These are phyloP conservation scores for Escallonia herrerae DNA, from an alignment of 129 eudicot species.

Conservation along the genomic window DNA sequence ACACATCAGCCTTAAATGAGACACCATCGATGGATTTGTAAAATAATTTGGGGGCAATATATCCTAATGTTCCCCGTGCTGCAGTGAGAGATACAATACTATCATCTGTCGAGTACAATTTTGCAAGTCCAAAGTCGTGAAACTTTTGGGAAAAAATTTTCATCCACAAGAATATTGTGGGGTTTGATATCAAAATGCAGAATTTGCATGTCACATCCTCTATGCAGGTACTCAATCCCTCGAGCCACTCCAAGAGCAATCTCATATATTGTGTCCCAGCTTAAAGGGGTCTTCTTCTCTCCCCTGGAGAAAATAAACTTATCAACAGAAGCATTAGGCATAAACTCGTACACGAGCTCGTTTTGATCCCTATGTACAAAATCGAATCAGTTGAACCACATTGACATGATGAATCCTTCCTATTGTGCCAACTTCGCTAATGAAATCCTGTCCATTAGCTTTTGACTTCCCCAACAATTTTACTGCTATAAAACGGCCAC, in stretches of 20 bases:
- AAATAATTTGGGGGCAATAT: not conserved
- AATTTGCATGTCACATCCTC: constrained; percentile 10
- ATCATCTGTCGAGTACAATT: not conserved
- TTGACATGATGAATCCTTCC: constrained; percentile 14
- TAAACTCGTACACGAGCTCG: constrained; percentile 6
- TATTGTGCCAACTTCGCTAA: constrained; percentile 20
- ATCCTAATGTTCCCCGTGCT: constrained; percentile 2
- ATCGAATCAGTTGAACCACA: not conserved
- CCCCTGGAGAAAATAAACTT: not conserved
- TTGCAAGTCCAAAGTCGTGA: constrained; percentile 10
- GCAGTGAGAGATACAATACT: constrained; percentile 6
- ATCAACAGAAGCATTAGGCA: constrained; percentile 11
- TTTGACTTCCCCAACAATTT: constrained; percentile 4
- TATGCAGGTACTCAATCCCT: constrained; percentile 6
- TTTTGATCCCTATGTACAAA: not conserved
- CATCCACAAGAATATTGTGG: constrained; percentile 1
- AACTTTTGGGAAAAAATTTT: constrained; percentile 1
- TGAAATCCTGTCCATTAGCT: constrained; percentile 12
- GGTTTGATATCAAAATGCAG: constrained; percentile 11
- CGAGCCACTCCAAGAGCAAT: not conserved
- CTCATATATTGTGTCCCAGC: not conserved
- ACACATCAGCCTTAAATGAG: constrained; percentile 4
- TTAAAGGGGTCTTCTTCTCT: not conserved
- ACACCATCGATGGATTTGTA: constrained; percentile 8
- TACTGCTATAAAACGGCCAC: constrained; percentile 12